phyloP scores from a whole-genome alignment of 108 stramenopile genomes.

The Chaetoceros muelleri region DNA sequence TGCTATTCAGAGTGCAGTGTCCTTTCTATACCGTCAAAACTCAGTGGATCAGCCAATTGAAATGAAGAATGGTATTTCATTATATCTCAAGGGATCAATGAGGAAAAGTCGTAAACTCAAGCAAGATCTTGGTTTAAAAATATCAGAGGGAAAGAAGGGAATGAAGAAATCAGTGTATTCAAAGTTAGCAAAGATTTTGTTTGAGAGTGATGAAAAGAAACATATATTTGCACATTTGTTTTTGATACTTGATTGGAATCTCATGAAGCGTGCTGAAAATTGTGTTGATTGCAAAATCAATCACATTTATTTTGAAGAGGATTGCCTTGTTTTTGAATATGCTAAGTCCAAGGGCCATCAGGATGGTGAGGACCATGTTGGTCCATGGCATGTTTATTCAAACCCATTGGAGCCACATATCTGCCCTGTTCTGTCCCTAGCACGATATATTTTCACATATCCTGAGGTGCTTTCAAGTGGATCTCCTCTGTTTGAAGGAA shows the following conservation, averaged over 20 bases:
- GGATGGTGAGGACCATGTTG: constrained; percentile 1
- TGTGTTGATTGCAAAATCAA: constrained; percentile 6
- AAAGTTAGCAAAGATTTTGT: constrained; percentile 3
- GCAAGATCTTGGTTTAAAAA: background rate
- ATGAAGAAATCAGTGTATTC: background rate
- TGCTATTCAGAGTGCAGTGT: background rate
- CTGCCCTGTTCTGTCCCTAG: constrained; percentile 15
- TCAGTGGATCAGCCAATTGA: background rate
- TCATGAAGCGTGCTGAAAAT: constrained; percentile 11
- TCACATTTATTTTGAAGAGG: constrained; percentile 10
- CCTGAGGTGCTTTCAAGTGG: too few relatives aligned
- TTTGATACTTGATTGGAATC: constrained; percentile 10
- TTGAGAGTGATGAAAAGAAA: constrained; percentile 2
- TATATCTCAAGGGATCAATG: background rate
- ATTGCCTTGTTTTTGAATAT: constrained; percentile 10
- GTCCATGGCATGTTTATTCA: constrained; percentile 16
- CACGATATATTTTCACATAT: too few relatives aligned
- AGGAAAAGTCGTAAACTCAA: background rate
- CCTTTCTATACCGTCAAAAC: background rate
- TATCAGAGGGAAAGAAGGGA: background rate
- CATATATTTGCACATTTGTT: constrained; percentile 13
- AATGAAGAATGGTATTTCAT: background rate
- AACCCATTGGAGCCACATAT: constrained; percentile 6
- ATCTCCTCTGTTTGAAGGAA: constrained; percentile 4
- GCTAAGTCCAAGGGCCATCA: constrained; percentile 10